Evolutionary conservation across 2,329 filamentous ascomycete species (phyloP).

Genomic region (Sarocladiaceae sp.): DNA sequence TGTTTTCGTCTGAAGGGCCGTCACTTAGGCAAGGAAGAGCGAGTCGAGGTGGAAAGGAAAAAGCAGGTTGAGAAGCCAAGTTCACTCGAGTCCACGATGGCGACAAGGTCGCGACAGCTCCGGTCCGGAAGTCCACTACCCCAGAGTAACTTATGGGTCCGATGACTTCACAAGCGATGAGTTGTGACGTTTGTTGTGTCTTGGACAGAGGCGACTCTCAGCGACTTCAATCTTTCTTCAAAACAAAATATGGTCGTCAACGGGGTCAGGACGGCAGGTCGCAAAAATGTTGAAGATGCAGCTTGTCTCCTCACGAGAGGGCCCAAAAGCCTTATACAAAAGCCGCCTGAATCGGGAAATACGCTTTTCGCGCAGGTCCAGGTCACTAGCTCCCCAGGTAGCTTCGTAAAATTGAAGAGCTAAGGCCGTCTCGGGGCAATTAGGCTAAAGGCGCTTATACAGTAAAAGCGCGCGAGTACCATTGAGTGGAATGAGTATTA

Average conservation of each 20-base stretch:
- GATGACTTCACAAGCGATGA: constrained; percentile 2
- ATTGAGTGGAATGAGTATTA: too few relatives aligned
- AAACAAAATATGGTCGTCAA: too few relatives aligned
- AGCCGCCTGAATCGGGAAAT: background rate
- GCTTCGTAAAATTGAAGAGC: background rate
- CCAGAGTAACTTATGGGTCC: constrained; percentile 10
- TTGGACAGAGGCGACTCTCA: too few relatives aligned
- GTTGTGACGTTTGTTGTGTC: background rate
- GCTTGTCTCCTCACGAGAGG: background rate
- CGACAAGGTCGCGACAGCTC: background rate
- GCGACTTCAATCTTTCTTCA: too few relatives aligned
- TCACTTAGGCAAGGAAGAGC: too few relatives aligned
- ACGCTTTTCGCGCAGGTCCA: constrained; percentile 1
- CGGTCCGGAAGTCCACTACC: background rate
- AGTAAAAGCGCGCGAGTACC: constrained; percentile 7
- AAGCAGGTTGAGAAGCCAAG: background rate
- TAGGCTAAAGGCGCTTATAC: constrained; percentile 7
- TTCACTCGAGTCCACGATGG: background rate
- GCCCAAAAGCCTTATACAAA: background rate
- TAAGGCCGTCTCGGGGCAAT: background rate
- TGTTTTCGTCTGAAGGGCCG: too few relatives aligned
- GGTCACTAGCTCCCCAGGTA: background rate
- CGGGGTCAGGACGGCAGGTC: background rate
- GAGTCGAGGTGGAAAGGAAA: background rate
- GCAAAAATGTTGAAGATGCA: too few relatives aligned